A percentile compares a stretch with the other conserved stretches of the same genome.
Evolutionary conservation across 1,139 yeast species (phyloP).

Genomic region (Kodamaea alishanica): DNA sequence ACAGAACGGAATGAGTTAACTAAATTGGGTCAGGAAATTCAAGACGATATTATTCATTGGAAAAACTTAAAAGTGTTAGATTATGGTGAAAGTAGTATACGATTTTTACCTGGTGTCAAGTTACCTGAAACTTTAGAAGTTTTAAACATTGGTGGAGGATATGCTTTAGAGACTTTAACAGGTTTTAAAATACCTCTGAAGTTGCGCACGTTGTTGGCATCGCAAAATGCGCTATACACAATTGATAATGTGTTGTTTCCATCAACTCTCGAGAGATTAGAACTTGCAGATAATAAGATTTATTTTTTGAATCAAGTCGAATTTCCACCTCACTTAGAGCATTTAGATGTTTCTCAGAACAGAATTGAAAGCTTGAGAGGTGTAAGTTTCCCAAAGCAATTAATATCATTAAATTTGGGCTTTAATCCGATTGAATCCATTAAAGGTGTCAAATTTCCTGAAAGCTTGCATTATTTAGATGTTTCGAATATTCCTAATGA

Average conservation of each 20-base stretch:
- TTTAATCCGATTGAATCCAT: conserved; percentile 44
- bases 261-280: conserved; percentile 28
- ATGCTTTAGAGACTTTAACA: conserved; percentile 37
- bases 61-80: conserved; percentile 32
- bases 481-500: conserved; percentile 45
- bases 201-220: conserved; percentile 31
- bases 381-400: conserved; percentile 34
- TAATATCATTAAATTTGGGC: conserved; percentile 32
- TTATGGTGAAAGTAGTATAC: conserved; percentile 38
- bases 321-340: conserved; percentile 31
- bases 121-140: conserved; percentile 39
- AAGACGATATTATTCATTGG: conserved; percentile 39
- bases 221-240: conserved; percentile 33
- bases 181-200: conserved; percentile 42
- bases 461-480: conserved; percentile 33
- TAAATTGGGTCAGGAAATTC: conserved; percentile 37
- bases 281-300: conserved; percentile 37
- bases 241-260: conserved; percentile 40
- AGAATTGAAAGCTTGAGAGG: conserved; percentile 40
- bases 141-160: conserved; percentile 42
- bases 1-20: conserved; percentile 35
- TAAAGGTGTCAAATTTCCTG: conserved; percentile 43
- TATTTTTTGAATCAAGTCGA: conserved; percentile 42
- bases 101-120: conserved; percentile 39
- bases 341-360: conserved; percentile 39